phyloP scores from a whole-genome alignment of 2,329 filamentous ascomycete species.

The Ophiosphaerella herpotricha region DNA sequence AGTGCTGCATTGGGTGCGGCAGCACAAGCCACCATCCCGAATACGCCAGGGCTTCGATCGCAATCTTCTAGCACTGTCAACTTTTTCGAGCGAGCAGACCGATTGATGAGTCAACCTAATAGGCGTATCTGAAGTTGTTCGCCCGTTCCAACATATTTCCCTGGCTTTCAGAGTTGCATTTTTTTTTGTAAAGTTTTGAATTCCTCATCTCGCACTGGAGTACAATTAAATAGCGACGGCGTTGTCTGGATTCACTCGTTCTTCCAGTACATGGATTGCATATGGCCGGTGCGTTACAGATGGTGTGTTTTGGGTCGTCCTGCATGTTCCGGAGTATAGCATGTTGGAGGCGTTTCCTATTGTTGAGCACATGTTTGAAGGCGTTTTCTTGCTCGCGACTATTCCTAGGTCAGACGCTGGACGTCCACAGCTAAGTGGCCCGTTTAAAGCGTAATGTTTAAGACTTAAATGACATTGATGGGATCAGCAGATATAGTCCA shows the following conservation, averaged over 20 bases:
- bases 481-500: background rate
- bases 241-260: constrained; percentile 16
- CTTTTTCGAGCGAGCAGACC: constrained; percentile 44
- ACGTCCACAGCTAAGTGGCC: constrained; percentile 1
- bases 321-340: background rate
- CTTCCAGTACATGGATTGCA: background rate
- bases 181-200: background rate
- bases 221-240: constrained; percentile 20
- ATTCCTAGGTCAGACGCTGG: constrained; percentile 1
- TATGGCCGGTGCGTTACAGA: constrained; percentile 1
- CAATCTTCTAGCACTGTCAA: constrained; percentile 35
- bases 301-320: background rate
- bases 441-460: constrained; percentile 5
- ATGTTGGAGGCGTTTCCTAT: background rate
- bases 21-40: constrained; percentile 85
- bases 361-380: background rate
- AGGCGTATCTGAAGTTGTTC: constrained; percentile 30
- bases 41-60: constrained; percentile 47
- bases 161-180: background rate
- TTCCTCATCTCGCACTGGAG: background rate
- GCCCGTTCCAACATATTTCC: background rate
- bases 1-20: constrained; percentile 88
- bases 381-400: background rate
- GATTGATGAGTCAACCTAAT: constrained; percentile 36
- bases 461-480: background rate